phyloP scores from a whole-genome alignment of 1,284 basidiomycete genomes.

The Chalciporus sp. region DNA sequence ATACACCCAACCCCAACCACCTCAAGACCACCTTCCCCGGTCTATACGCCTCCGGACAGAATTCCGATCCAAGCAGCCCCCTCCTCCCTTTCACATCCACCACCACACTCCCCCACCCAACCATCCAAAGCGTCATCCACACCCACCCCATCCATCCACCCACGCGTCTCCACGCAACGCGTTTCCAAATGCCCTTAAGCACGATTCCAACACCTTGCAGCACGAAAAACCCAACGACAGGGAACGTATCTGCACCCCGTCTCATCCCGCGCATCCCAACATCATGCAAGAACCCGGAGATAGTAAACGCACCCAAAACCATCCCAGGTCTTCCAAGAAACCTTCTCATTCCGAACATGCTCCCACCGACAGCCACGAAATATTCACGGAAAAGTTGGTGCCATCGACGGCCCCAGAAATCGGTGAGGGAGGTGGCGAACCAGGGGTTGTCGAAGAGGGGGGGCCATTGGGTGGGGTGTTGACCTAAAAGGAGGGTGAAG shows the following conservation, averaged over 20 bases:
- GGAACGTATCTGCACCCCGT: constrained; percentile 47
- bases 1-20: not conserved
- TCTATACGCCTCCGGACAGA: constrained; percentile 20
- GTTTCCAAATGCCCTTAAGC: constrained; percentile 49
- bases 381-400: constrained; percentile 45
- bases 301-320: constrained; percentile 56
- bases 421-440: constrained; percentile 39
- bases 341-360: constrained; percentile 28
- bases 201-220: constrained; percentile 54
- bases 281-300: constrained; percentile 60
- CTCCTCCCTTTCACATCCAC: constrained; percentile 54
- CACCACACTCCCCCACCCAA: constrained; percentile 47
- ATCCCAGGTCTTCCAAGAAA: constrained; percentile 48
- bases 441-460: constrained; percentile 45
- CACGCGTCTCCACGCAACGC: constrained; percentile 44
- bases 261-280: constrained; percentile 61
- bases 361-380: constrained; percentile 40
- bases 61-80: constrained; percentile 35
- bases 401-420: constrained; percentile 50
- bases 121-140: constrained; percentile 51
- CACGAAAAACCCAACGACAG: constrained; percentile 56
- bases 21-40: constrained; percentile 11
- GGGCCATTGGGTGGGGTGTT: constrained; percentile 43
- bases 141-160: constrained; percentile 48
- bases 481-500: constrained; percentile 41